These are phyloP conservation scores for Coemansia sp. DNA, from an alignment of 192 early-diverging fungal genomes.

Conservation along the genomic window DNA sequence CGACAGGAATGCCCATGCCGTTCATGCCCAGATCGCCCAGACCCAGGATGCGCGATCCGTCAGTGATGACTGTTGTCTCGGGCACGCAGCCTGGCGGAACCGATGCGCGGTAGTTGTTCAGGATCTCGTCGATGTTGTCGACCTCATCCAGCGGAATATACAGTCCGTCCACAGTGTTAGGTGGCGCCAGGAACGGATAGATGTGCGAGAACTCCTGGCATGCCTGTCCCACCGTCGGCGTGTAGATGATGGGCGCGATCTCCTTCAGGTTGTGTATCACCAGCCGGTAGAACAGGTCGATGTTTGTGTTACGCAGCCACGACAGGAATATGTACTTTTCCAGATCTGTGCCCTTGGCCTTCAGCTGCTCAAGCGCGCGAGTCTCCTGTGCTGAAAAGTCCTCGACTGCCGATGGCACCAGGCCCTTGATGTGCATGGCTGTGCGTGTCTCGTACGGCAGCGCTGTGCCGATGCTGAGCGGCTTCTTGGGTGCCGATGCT, in stretches of 20 bases:
- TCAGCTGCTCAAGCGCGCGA: conserved; percentile 71
- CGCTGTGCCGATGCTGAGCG: conserved; percentile 39
- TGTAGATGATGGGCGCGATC: conserved; percentile 78
- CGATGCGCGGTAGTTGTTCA: conserved; percentile 75
- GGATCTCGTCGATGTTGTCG: conserved; percentile 72
- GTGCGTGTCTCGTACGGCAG: conserved; percentile 54
- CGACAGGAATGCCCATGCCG: conserved; percentile 94
- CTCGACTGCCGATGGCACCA: conserved; percentile 75
- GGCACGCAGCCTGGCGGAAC: conserved; percentile 62
- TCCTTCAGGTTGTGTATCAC: conserved; percentile 78
- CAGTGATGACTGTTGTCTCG: conserved; percentile 92
- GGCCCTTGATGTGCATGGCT: conserved; percentile 65
- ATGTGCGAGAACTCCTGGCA: conserved; percentile 89
- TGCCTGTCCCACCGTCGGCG: conserved; percentile 80
- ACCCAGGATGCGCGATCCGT: conserved; percentile 92
- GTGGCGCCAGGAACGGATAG: conserved; percentile 79
- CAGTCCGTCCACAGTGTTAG: conserved; percentile 77
- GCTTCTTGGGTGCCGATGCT: conserved; percentile 16
- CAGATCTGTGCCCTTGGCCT: conserved; percentile 65
- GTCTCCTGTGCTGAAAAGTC: conserved; percentile 71
- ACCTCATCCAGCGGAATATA: conserved; percentile 79
- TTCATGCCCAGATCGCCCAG: conserved; percentile 93
- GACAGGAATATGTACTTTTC: conserved; percentile 88
- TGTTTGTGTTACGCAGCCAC: conserved; percentile 77
- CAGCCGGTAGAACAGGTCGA: conserved; percentile 81